Percentiles rank a stretch among this genome's conserved stretches.
phyloP scores from a whole-genome alignment of 768 basidiomycete genomes.

The Termitomyces sp. region DNA sequence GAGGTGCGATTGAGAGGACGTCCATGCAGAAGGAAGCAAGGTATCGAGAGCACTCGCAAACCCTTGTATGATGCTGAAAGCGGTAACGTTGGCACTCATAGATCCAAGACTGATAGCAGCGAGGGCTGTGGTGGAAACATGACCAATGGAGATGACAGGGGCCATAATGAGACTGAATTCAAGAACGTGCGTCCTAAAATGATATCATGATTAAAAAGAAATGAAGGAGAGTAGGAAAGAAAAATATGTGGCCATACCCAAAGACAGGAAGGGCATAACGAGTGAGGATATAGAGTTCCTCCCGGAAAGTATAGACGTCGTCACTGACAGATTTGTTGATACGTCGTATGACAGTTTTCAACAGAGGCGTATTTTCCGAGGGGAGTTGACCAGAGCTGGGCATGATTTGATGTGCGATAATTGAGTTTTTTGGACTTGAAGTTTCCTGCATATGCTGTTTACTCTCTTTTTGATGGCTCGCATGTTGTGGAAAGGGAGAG shows the following conservation, averaged over 20 bases:
- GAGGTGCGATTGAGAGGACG: slow-evolving; percentile 73
- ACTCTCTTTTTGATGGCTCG: no score
- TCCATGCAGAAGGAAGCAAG: slow-evolving; percentile 95
- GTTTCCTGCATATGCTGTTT: no score
- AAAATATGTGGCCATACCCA: slow-evolving; percentile 39
- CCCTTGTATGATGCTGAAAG: slow-evolving; percentile 80
- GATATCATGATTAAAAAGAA: background rate
- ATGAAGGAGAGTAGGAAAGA: background rate
- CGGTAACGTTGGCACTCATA: slow-evolving; percentile 71
- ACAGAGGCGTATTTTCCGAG: no score
- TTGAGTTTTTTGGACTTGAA: no score
- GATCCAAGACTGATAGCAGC: slow-evolving; percentile 78
- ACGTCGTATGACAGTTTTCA: no score
- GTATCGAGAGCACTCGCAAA: slow-evolving; percentile 87
- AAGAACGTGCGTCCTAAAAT: slow-evolving; percentile 61
- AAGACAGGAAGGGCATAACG: slow-evolving; percentile 70
- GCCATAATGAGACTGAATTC: slow-evolving; percentile 86
- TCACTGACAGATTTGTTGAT: no score
- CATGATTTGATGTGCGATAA: no score
- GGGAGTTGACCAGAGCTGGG: no score
- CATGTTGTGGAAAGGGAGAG: no score
- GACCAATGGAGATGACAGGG: slow-evolving; percentile 84
- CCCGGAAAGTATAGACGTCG: slow-evolving; percentile 37
- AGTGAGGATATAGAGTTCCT: slow-evolving; percentile 54
- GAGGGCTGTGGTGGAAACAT: slow-evolving; percentile 83